Evolutionary conservation across 495 filamentous ascomycete species (phyloP), one percentile per base, ranked within the genome.

Genomic region (Neurospora africana): DNA sequence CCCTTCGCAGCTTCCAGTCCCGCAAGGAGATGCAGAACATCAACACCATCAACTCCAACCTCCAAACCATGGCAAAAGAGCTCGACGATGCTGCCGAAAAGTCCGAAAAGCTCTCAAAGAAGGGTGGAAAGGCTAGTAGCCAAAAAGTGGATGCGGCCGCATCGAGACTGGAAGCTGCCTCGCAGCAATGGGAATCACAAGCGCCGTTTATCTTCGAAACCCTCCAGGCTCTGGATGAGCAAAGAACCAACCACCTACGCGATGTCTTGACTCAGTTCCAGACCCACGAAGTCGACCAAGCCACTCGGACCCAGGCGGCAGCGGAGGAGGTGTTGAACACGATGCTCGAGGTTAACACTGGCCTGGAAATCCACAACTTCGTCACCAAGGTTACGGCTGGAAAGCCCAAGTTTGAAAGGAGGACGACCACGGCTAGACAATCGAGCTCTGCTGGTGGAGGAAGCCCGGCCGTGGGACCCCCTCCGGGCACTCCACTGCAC

Each of bases 171-270:
- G 92, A 97, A 69, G 89, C 88, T 75, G 91, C 94, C 5, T 88
- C 83, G 68, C 87, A 90, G 73, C 91, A 97, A 79, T 99, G 96
- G 96, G 91, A 97, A 40, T 96, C 95, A 10, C 92, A 97, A 79
- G 93, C 96, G 40, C 96, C 96, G 8, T 98, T 92, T 81, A 91
- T 98, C 71, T 98, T 96, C 78, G 96, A 98, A 81, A 93, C 91
- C 72, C 88, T 99, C 21, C 96, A 99, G 80, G 90, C 93, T 8
- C 83, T 94, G 21, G 96, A 99, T 73, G 96, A 99, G 82, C 89
- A 86, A 71, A 87, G 96, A 71, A 85, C 96, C 73, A 97, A 98
- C 79, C 91, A 97, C 80, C 85, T 99, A 69, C 91, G 95, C 61
- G 95, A 98, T 81, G 90, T 92, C 69, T 86, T 99, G 47, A 98